Base-by-base conservation (phyloP, 2,329 filamentous ascomycete species). In the Helotiales sp. region DNA sequence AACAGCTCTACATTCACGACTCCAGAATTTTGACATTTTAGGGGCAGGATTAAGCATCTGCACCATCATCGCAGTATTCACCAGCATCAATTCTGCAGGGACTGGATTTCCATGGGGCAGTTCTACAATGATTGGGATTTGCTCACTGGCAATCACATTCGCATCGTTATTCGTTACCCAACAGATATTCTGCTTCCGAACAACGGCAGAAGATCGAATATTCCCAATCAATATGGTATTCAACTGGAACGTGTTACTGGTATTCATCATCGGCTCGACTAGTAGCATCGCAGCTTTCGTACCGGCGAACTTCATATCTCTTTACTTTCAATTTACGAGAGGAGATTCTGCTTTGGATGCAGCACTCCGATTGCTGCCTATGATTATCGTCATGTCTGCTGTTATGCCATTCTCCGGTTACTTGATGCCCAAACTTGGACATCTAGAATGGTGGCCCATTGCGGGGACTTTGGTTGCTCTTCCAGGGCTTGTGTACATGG, bases 331-430 rank as follows among this genome's bases (percentile, higher is more conserved):
- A 15, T 52, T 52, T 26, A 52, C 49, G 13, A 30, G 26, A 17
- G 49, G 49, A 30, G 49, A 52, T 52, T 28, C 49, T 30, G 49
- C 49, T 30, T n/a, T 52, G 26, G 49, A 52, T 52, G 49, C 49
- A 30, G 49, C 49, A n/a, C 26, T 52, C 13, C 17, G 49, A 10
- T 26, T 52, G 3, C 24, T 52, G 6, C 49, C 49, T 2, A 52
- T 52, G 49, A 52, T 52, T 3, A 52, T 52, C 5, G 49, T 26
- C 4, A 52, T 52, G 49, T 30, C 49, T 30, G 49, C 24, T 28
- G 22, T 71, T 64, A 52, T 52, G 49, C 49, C 49, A 30, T 7
- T 52, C 13, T 52, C 24, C 30, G 49, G 49, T 2, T 52, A 52
- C 5, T 30, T 52, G 13, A 52, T 52, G 24, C 24, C 49, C 15